Conservation (phyloP, 768 basidiomycete species). For the Tricholoma matsutake region DNA sequence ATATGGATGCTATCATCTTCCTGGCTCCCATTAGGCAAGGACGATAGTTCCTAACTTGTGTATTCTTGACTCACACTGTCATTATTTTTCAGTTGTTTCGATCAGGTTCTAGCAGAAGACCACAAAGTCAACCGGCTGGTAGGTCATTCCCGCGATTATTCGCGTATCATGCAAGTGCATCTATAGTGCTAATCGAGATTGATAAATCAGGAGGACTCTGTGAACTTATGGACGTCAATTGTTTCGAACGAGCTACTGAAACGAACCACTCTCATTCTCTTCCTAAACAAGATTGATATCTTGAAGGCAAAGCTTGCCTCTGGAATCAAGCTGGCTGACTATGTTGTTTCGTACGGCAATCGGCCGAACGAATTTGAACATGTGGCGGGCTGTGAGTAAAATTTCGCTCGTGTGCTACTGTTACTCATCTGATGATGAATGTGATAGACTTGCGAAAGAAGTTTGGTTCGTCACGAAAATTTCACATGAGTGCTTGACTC, state of each 20-base stretch:
- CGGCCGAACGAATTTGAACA: constrained; percentile 67
- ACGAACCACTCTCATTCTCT: constrained; percentile 71
- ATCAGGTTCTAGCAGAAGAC: constrained; percentile 68
- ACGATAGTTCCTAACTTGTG: background rate
- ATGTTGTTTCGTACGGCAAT: constrained; percentile 69
- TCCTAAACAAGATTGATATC: constrained; percentile 83
- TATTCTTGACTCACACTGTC: background rate
- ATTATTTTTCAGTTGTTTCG: constrained; percentile 46
- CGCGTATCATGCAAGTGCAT: background rate
- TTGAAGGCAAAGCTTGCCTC: constrained; percentile 61
- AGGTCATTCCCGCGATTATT: constrained; percentile 4
- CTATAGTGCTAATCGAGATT: background rate
- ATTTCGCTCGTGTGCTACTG: background rate
- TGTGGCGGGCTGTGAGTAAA: constrained; percentile 58
- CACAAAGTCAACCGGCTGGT: constrained; percentile 61
- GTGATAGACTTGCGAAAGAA: constrained; percentile 39
- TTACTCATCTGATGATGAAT: constrained; percentile 6
- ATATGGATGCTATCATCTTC: constrained; percentile 72
- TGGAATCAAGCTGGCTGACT: constrained; percentile 61
- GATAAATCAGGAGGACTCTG: constrained; percentile 64
- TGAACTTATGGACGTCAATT: constrained; percentile 71
- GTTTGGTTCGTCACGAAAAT: constrained; percentile 35
- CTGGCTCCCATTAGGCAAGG: constrained; percentile 59
- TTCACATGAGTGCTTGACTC: background rate
- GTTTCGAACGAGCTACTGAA: constrained; percentile 70